Percentiles rank a stretch among this genome's conserved stretches.
phyloP scores from a whole-genome alignment of 2,329 filamentous ascomycete genomes.

The Cladophialophora chaetospira region DNA sequence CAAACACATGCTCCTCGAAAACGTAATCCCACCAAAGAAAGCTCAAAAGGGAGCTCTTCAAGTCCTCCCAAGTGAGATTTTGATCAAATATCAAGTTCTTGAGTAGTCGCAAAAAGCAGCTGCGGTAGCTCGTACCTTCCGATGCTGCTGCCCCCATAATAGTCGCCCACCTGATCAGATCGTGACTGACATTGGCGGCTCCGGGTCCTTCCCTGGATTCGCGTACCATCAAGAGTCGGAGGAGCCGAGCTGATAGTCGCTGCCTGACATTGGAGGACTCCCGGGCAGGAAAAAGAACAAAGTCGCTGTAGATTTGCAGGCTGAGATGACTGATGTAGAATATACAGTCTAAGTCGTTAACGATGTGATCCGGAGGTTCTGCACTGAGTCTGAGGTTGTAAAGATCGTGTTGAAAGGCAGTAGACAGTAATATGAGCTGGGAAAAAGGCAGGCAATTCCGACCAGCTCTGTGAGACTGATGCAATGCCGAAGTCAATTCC shows the following conservation, averaged over 20 bases:
- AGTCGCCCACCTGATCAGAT: neutral
- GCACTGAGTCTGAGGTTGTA: neutral
- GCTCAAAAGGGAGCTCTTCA: neutral
- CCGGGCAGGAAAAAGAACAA: neutral
- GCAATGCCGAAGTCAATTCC: neutral
- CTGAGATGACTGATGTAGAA: neutral
- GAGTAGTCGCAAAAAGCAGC: neutral
- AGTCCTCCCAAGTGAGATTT: neutral
- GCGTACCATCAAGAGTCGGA: neutral
- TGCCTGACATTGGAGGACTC: neutral
- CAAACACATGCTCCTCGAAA: neutral
- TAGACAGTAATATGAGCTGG: neutral
- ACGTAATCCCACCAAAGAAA: conserved; percentile 1
- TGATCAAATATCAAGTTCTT: neutral
- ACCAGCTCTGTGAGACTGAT: neutral
- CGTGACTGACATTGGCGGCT: neutral
- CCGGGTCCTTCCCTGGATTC: neutral
- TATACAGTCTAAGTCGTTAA: neutral
- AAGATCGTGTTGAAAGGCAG: neutral
- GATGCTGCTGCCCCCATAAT: neutral
- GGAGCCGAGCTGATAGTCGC: neutral
- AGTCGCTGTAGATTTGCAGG: conserved; percentile 1
- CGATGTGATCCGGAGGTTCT: neutral
- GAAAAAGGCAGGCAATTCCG: neutral
- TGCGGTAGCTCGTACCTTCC: neutral